A percentile compares a stretch with the other conserved stretches of the same genome.
Conservation (phyloP, 2,329 filamentous ascomycete genomes). For the Neofusicoccum laricinum region DNA sequence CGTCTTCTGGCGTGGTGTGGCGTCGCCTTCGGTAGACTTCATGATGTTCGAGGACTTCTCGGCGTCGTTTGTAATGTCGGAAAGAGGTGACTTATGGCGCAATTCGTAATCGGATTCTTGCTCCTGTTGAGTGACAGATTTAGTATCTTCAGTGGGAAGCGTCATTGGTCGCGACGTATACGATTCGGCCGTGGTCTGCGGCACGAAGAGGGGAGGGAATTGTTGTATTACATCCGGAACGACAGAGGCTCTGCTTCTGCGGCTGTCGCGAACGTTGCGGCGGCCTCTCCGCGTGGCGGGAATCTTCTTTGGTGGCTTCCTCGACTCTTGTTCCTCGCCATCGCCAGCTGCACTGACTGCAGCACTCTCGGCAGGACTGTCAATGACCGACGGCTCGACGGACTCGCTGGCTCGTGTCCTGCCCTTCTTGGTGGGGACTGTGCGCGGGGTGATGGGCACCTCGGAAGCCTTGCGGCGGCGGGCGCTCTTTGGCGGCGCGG, state of each 20-base stretch:
- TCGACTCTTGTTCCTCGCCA: neutral
- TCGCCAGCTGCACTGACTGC: neutral
- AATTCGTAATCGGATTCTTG: constrained; percentile 9
- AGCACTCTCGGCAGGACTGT: constrained; percentile 46
- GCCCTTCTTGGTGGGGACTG: constrained; percentile 36
- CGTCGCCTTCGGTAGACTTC: neutral
- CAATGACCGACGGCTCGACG: constrained; percentile 60
- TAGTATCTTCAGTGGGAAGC: neutral
- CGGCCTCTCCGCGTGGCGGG: constrained; percentile 3
- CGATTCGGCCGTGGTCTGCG: neutral
- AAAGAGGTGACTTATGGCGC: constrained; percentile 10
- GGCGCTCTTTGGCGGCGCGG: constrained; percentile 51
- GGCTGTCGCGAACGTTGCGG: constrained; percentile 15
- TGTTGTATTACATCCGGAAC: constrained; percentile 13
- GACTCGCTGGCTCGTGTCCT: constrained; percentile 49
- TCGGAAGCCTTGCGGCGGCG: constrained; percentile 43
- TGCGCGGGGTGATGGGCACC: constrained; percentile 46
- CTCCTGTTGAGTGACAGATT: neutral
- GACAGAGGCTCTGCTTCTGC: constrained; percentile 12
- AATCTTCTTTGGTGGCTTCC: constrained; percentile 6
- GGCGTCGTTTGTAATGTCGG: constrained; percentile 8
- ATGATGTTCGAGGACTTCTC: constrained; percentile 12
- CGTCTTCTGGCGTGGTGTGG: constrained; percentile 1
- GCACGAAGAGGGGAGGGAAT: neutral
- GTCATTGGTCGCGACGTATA: neutral